Evolutionary conservation across 2,329 filamentous ascomycete genomes (phyloP), one percentile per base, ranked within the genome.

Genomic region (Arthrobotrys sphaeroides): DNA sequence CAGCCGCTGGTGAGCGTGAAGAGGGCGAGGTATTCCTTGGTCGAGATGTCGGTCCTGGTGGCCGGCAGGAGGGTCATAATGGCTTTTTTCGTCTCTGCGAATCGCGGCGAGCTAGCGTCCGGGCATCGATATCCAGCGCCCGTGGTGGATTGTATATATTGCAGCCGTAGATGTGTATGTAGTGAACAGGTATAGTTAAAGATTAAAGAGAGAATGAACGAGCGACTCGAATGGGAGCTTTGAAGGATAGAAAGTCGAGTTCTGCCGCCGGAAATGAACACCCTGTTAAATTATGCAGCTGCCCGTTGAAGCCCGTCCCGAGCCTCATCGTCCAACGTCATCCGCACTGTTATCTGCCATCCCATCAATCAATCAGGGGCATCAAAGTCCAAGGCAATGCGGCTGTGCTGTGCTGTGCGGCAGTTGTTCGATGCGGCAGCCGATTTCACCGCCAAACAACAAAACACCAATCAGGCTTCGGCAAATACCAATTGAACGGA

Each of bases 1-100:
- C 91, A 93, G 67, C 88, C 89, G 78, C 88, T 86, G 47, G 89
- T 87, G 67, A 97, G 84, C 16, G 88, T 84, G 78, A 91, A 79
- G 16, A 74, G 62, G 33, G 70, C 70, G 43, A 74, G 70, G 55
- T 74, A 74, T 16, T 74, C 70, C 42, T 62, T 74, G n/a, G 70
- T 74, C 36, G 70, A 74, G 55, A 74, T 74, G 22, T 74, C 70
- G 70, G 61, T 62, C 28, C 62, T 47, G 18, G 70, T 74, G 31
- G 70, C 70, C 40, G 70, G 70, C 26, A 67, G 70, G 33, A 74
- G 55, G 53, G 70, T 74, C 70, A 74, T 74, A n/a, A n/a, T n/a
- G n/a, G n/a, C n/a, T n/a, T n/a, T n/a, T n/a, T n/a, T n/a, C 33
- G 53, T 43, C 38, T 33, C n/a, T 28, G 16, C 5, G 20, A 28